phyloP scores from a whole-genome alignment of 73 alveolate genomes.

The Blepharisma stoltei region DNA sequence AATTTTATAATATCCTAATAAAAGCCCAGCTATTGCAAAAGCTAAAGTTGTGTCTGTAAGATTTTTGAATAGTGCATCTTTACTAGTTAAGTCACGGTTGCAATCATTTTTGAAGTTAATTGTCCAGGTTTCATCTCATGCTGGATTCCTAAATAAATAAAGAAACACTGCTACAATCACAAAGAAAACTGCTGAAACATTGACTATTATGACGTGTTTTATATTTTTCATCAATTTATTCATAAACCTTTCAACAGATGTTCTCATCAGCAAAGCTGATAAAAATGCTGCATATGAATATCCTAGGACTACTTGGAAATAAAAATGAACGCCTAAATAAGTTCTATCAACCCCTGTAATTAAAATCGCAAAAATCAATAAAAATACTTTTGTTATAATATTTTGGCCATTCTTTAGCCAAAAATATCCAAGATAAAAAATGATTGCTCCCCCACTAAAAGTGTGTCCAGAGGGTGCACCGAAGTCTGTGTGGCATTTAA shows the following conservation, averaged over 20 bases:
- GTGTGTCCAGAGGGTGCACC: slow-evolving; percentile 24
- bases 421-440: neutral
- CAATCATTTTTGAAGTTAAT: neutral
- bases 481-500: slow-evolving; percentile 4
- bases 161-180: neutral
- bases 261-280: neutral
- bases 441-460: slow-evolving; percentile 3
- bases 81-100: neutral
- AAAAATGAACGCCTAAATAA: slow-evolving; percentile 18
- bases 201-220: neutral
- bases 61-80: slow-evolving; percentile 3
- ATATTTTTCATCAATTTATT: neutral
- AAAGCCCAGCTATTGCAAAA: neutral
- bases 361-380: neutral
- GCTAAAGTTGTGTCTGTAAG: neutral
- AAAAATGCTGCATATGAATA: slow-evolving; percentile 21
- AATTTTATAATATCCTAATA: neutral
- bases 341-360: neutral
- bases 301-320: slow-evolving; percentile 3
- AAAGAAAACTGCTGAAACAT: neutral
- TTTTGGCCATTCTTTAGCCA: neutral
- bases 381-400: neutral
- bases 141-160: neutral
- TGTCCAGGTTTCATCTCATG: neutral
- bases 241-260: neutral